Evolutionary conservation across 768 basidiomycete species (phyloP).

Genomic region (Saitozyma podzolica): DNA sequence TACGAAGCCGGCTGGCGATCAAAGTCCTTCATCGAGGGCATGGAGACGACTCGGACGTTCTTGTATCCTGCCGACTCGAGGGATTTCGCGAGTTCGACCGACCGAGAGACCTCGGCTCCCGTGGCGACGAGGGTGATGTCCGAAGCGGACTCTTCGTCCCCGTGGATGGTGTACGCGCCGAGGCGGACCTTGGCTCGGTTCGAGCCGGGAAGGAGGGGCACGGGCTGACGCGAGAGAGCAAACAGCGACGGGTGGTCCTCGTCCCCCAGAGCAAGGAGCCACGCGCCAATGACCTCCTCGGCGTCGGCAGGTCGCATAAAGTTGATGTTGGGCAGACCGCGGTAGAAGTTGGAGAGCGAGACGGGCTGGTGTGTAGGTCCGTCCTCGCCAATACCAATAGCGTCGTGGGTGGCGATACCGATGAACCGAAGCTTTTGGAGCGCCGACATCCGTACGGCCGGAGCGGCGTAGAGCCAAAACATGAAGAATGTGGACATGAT

Average conservation of each 20-base stretch:
- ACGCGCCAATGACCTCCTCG: slow-evolving; percentile 48
- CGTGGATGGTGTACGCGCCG: slow-evolving; percentile 45
- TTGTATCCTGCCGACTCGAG: slow-evolving; percentile 9
- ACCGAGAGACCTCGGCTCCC: slow-evolving; percentile 46
- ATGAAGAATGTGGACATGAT: slow-evolving; percentile 52
- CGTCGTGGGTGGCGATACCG: slow-evolving; percentile 51
- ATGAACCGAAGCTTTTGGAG: slow-evolving; percentile 48
- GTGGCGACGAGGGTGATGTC: slow-evolving; percentile 46
- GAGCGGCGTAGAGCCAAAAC: slow-evolving; percentile 52
- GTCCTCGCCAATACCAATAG: slow-evolving; percentile 51
- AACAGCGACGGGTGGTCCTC: slow-evolving; percentile 38
- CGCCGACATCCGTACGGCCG: slow-evolving; percentile 49
- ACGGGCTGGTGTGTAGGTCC: slow-evolving; percentile 52
- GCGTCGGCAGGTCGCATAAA: slow-evolving; percentile 49
- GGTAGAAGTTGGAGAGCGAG: slow-evolving; percentile 42
- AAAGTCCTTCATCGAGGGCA: slow-evolving; percentile 45
- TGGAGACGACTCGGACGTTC: slow-evolving; percentile 44
- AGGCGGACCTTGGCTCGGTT: slow-evolving; percentile 34
- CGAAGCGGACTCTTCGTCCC: slow-evolving; percentile 22
- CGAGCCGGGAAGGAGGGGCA: slow-evolving; percentile 41
- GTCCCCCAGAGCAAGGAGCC: slow-evolving; percentile 33
- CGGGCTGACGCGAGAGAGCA: slow-evolving; percentile 43
- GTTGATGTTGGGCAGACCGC: slow-evolving; percentile 47
- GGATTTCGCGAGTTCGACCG: slow-evolving; percentile 39
- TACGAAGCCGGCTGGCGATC: slow-evolving; percentile 40